A percentile compares a stretch with the other conserved stretches of the same genome.
Evolutionary conservation across 768 basidiomycete species (phyloP).

Genomic region (Neoboletus magnificus): DNA sequence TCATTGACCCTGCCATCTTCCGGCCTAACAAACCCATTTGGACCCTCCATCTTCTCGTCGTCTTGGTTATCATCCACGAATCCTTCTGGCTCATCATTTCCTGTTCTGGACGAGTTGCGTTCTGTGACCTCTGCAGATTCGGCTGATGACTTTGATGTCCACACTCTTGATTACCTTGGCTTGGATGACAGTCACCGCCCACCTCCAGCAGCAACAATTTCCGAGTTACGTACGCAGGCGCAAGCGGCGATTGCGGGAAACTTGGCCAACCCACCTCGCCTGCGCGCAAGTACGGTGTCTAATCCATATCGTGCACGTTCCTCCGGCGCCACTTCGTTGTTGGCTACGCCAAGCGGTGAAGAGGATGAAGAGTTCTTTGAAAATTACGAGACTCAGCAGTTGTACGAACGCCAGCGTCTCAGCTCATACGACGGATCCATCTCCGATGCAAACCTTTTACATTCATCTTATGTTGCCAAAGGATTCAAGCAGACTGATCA

Average conservation of each 20-base stretch:
- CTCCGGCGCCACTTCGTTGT: conserved; percentile 54
- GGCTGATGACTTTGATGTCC: conserved; percentile 85
- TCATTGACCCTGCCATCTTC: conserved; percentile 84
- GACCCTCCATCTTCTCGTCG: conserved; percentile 84
- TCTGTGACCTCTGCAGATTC: conserved; percentile 79
- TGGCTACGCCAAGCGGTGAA: conserved; percentile 58
- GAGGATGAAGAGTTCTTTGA: conserved; percentile 79
- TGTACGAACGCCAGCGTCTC: conserved; percentile 54
- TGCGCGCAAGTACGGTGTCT: conserved; percentile 89
- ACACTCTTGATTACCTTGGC: conserved; percentile 95
- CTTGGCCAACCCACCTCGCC: conserved; percentile 72
- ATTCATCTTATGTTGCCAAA: conserved; percentile 62
- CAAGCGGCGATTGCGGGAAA: conserved; percentile 88
- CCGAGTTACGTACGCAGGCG: conserved; percentile 84
- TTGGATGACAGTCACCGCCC: conserved; percentile 76
- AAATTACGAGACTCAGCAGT: conserved; percentile 42
- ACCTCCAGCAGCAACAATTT: conserved; percentile 81
- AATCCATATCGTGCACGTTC: conserved; percentile 80
- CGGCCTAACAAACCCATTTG: conserved; percentile 79
- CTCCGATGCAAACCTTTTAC: conserved; percentile 49
- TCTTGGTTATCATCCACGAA: conserved; percentile 77
- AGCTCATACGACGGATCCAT: conserved; percentile 57
- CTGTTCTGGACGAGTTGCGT: conserved; percentile 75
- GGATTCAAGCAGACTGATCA: conserved; percentile 75
- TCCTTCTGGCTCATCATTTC: conserved; percentile 53